Evolutionary conservation across 2,329 filamentous ascomycete species (phyloP).

Genomic region (Fusarium sp.): DNA sequence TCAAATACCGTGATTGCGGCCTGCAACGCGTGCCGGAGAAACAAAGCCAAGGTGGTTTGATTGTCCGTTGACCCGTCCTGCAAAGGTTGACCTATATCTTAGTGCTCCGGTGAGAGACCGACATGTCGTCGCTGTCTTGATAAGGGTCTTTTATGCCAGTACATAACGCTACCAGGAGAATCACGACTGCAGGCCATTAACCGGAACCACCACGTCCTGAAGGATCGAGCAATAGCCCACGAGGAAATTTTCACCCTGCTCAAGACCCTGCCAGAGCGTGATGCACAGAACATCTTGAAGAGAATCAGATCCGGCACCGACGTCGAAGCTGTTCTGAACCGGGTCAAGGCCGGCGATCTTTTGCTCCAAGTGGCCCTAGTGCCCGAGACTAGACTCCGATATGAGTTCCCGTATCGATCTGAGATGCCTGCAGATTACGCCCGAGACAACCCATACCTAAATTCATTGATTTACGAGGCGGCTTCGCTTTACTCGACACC

Average conservation of each 20-base stretch:
- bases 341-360: slow-evolving; percentile 51
- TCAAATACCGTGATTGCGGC: slow-evolving; percentile 22
- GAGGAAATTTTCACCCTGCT: slow-evolving; percentile 37
- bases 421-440: slow-evolving; percentile 34
- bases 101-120: slow-evolving; percentile 44
- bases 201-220: background rate
- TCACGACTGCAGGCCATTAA: slow-evolving; percentile 31
- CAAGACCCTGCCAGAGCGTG: slow-evolving; percentile 36
- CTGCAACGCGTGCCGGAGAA: slow-evolving; percentile 34
- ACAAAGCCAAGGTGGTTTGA: slow-evolving; percentile 35
- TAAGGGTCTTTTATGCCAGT: slow-evolving; percentile 30
- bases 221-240: background rate
- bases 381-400: slow-evolving; percentile 54
- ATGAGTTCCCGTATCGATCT: slow-evolving; percentile 52
- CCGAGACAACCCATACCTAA: slow-evolving; percentile 43
- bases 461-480: slow-evolving; percentile 43
- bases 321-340: slow-evolving; percentile 46
- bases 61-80: background rate
- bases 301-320: slow-evolving; percentile 52
- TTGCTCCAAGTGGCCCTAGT: slow-evolving; percentile 53
- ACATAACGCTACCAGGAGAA: slow-evolving; percentile 34
- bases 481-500: slow-evolving; percentile 16
- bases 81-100: background rate
- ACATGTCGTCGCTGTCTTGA: slow-evolving; percentile 37
- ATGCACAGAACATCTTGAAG: slow-evolving; percentile 50